A percentile compares a stretch with the other conserved stretches of the same genome.
Conservation (phyloP, 2,329 filamentous ascomycete species). For the Cytospora chrysosperma region DNA sequence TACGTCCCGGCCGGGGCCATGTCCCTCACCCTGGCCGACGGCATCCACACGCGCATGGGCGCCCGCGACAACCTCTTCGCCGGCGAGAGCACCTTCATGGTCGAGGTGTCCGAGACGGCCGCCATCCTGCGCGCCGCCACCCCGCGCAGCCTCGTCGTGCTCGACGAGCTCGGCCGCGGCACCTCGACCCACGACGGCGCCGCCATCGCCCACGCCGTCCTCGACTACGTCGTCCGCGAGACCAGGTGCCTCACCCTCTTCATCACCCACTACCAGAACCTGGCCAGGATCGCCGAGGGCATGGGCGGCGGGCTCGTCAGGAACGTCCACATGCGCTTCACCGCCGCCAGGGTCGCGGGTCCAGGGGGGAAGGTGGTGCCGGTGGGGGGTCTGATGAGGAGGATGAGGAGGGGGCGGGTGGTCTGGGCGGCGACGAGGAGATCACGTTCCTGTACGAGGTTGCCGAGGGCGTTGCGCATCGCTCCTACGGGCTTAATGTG, state of each 20-base stretch:
- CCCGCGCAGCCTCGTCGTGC: constrained; percentile 78
- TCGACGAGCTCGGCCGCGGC: constrained; percentile 91
- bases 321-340: constrained; percentile 96
- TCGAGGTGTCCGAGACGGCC: constrained; percentile 89
- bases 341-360: constrained; percentile 34
- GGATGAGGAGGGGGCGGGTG: constrained; percentile 33
- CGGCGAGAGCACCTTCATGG: constrained; percentile 96
- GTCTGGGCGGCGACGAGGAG: constrained; percentile 60
- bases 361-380: not conserved
- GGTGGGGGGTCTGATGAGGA: constrained; percentile 25
- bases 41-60: constrained; percentile 93
- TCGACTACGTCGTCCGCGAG: constrained; percentile 77
- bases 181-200: constrained; percentile 95
- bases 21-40: constrained; percentile 78
- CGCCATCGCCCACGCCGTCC: constrained; percentile 88
- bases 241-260: constrained; percentile 81
- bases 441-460: constrained; percentile 96
- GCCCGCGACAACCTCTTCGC: constrained; percentile 95
- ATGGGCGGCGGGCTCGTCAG: constrained; percentile 63
- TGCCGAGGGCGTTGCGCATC: constrained; percentile 84
- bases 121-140: constrained; percentile 89
- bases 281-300: constrained; percentile 67
- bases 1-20: constrained; percentile 83
- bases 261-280: constrained; percentile 95
- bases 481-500: constrained; percentile 93